Percentiles rank a stretch among this genome's conserved stretches.
phyloP scores from a whole-genome alignment of 2,329 filamentous ascomycete species.

The Colletotrichum tropicicola region DNA sequence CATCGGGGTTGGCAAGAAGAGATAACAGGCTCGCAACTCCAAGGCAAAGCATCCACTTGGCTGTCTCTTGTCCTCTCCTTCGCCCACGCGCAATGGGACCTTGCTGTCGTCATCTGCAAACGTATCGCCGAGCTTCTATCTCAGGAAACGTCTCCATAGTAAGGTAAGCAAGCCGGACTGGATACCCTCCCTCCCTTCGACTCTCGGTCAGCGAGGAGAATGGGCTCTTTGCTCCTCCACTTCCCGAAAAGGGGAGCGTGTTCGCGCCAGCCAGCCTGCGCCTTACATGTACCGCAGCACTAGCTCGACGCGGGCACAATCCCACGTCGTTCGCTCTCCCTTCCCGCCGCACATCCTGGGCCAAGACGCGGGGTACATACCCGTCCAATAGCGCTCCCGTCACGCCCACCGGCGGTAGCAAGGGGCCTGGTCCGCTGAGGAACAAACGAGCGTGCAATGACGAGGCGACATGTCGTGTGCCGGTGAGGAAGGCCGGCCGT shows the following conservation, averaged over 20 bases:
- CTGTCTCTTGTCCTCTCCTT: background rate
- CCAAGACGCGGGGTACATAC: slow-evolving; percentile 30
- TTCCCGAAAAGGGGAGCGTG: background rate
- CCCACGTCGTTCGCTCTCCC: background rate
- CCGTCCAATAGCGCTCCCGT: slow-evolving; percentile 30
- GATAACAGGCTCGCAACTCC: slow-evolving; percentile 11
- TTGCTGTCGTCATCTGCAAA: background rate
- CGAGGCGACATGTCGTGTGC: slow-evolving; percentile 17
- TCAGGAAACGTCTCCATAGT: background rate
- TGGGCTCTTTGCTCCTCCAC: background rate
- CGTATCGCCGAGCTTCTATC: background rate
- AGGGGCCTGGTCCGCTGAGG: slow-evolving; percentile 5
- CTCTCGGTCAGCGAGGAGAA: slow-evolving; percentile 4
- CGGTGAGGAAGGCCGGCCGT: background rate
- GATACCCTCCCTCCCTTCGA: background rate
- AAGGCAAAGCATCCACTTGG: slow-evolving; percentile 9
- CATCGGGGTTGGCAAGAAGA: slow-evolving; percentile 4
- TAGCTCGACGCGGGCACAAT: slow-evolving; percentile 12
- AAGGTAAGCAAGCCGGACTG: background rate
- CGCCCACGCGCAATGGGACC: background rate
- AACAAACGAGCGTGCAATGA: slow-evolving; percentile 1
- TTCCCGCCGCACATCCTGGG: background rate
- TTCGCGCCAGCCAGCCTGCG: background rate
- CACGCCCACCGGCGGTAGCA: background rate
- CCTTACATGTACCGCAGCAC: background rate